These are phyloP conservation scores for Diutina pseudorugosa DNA, from an alignment of 1,139 yeast species.

Conservation along the genomic window DNA sequence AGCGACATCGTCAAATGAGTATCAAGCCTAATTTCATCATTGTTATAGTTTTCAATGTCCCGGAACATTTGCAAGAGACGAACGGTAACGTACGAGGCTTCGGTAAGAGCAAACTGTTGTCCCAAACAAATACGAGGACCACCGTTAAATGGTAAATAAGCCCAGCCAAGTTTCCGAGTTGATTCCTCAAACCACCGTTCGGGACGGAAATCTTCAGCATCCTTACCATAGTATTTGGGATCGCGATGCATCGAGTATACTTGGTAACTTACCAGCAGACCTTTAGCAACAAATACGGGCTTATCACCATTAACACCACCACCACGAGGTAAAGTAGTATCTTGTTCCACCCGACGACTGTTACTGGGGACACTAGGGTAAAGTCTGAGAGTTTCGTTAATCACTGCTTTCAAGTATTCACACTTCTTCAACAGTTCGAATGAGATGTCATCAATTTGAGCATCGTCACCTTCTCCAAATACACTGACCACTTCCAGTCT, in stretches of 20 bases:
- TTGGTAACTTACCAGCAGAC: conserved; percentile 32
- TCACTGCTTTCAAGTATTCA: conserved; percentile 32
- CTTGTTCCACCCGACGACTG: conserved; percentile 30
- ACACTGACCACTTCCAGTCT: conserved; percentile 23
- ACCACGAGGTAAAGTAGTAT: conserved; percentile 40
- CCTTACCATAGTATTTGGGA: conserved; percentile 31
- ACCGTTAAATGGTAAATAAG: conserved; percentile 41
- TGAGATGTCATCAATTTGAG: conserved; percentile 20
- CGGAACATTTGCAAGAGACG: conserved; percentile 19
- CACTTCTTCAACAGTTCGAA: conserved; percentile 41
- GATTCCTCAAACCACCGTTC: conserved; percentile 42
- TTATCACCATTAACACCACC: conserved; percentile 32
- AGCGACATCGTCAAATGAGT: conserved; percentile 1
- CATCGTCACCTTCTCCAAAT: conserved; percentile 26
- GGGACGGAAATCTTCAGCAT: conserved; percentile 37
- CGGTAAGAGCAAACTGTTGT: conserved; percentile 43
- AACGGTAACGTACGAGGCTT: conserved; percentile 34
- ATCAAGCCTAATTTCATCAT: background rate
- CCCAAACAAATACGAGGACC: conserved; percentile 49
- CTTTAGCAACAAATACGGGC: conserved; percentile 35
- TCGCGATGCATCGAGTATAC: conserved; percentile 36
- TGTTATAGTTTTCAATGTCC: conserved; percentile 11
- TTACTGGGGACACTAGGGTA: conserved; percentile 48
- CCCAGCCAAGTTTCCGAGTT: conserved; percentile 33
- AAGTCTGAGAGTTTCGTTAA: conserved; percentile 40